Evolutionary conservation across 2,329 filamentous ascomycete species (phyloP), one percentile per base, ranked within the genome.

Genomic region (Scorias spongiosa): DNA sequence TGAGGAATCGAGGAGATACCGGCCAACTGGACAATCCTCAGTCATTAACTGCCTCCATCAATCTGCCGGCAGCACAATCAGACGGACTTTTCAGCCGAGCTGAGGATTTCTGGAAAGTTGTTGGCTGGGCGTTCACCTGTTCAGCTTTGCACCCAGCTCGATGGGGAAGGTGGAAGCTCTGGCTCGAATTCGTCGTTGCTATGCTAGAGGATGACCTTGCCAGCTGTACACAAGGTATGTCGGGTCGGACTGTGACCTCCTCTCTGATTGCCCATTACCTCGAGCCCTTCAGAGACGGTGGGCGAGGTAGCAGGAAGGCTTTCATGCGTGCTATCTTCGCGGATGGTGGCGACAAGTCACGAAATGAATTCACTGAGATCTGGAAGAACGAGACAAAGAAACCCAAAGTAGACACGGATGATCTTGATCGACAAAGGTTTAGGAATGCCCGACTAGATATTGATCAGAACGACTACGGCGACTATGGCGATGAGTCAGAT

Each of bases 111-210:
- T 98, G 91, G 86, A 75, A 79, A 37, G 75, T 84, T 0, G 73
- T 91, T 0, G 91, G 89, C 2, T 96, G 91, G 91, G 82, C 84
- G 0, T 87, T 96, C 60, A 91, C 89, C 58, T 96, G 89, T 65
- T 88, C 85, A 42, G 72, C 82, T 1, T 61, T 74, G 29, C 71
- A 89, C 52, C 78, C 78, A 1, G 71, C 74, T 36, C 74, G 89
- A 15, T 96, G 91, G 89, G 72, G 70, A 41, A 74, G 79, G 56
- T 96, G 88, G 87, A 78, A 73, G 52, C 63, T 76, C 7, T 94
- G 86, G 83, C 67, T 96, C 11, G 74, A 80, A 29, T 79, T 82
- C 48, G 81, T 94, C 71, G 62, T 93, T 5, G 81, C 88, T 54
- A 76, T 83, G 6, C 66, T 95, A 10, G 81, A 91, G 50, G 66